Conservation (phyloP, 2,329 filamentous ascomycete genomes). For the Fusarium palustre region DNA sequence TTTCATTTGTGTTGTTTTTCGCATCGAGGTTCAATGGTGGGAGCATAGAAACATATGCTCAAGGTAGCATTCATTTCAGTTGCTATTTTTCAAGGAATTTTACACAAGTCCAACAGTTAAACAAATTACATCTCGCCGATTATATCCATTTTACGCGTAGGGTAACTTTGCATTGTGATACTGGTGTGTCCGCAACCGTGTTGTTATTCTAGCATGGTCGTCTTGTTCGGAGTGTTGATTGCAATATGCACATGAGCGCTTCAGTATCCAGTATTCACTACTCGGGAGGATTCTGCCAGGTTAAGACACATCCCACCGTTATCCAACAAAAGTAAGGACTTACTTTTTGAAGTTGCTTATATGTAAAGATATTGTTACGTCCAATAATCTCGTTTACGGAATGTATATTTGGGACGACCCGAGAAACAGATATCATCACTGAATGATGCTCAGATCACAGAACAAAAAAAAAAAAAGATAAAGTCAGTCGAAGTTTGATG, state of each 20-base stretch:
- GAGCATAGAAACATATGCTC: slow-evolving; percentile 29
- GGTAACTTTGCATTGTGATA: not conserved
- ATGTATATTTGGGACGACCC: not conserved
- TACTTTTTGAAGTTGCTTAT: not conserved
- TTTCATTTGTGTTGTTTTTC: not conserved
- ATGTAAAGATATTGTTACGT: not conserved
- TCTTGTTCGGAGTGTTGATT: not conserved
- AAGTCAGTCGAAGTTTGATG: slow-evolving; percentile 25
- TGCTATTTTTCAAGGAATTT: not conserved
- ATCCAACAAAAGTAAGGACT: not conserved
- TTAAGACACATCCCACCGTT: not conserved
- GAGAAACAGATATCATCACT: not conserved
- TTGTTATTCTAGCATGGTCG: not conserved
- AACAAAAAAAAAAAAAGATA: not conserved
- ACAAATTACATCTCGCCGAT: not conserved
- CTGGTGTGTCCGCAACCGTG: not conserved
- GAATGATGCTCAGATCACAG: not conserved
- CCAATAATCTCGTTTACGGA: not conserved
- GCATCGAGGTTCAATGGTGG: not conserved
- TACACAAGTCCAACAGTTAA: not conserved
- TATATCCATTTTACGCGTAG: not conserved
- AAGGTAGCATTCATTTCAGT: slow-evolving; percentile 17
- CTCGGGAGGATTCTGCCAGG: not conserved
- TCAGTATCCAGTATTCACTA: too few relatives aligned
- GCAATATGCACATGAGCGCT: not conserved